Evolutionary conservation across 257 asterid genomes (phyloP).

Genomic region (Solanum acaule): DNA sequence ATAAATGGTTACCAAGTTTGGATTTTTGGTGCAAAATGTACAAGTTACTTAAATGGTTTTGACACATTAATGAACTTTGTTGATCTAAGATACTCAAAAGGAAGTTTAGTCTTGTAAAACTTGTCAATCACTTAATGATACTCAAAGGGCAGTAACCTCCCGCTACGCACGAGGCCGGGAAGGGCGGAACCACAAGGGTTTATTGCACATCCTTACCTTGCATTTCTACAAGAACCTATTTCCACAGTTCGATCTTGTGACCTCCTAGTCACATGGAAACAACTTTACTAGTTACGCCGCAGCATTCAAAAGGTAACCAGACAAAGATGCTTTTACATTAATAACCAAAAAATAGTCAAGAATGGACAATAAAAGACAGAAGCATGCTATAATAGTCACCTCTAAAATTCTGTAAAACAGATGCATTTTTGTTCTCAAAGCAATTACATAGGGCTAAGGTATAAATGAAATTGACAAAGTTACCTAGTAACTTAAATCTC

Average conservation of each 20-base stretch:
- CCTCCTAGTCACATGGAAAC: not conserved
- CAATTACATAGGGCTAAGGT: not conserved
- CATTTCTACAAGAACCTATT: not conserved
- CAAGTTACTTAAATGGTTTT: not conserved
- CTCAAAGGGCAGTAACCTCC: not conserved
- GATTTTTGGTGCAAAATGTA: not conserved
- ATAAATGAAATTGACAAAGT: not conserved
- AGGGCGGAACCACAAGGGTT: not conserved
- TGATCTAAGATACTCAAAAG: not conserved
- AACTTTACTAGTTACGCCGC: not conserved
- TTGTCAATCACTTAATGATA: not conserved
- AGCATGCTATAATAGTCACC: no score
- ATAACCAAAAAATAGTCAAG: no score
- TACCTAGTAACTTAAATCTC: not conserved
- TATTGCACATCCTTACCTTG: not conserved
- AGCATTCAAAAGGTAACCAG: not conserved
- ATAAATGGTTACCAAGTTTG: not conserved
- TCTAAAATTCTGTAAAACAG: not conserved
- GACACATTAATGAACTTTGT: not conserved
- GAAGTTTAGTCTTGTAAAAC: not conserved
- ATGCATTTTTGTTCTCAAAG: not conserved
- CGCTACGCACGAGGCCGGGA: no score
- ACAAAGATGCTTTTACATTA: not conserved
- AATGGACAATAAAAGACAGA: no score
- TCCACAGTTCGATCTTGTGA: not conserved